These are phyloP conservation scores for Zygoascus hellenicus DNA, from an alignment of 1,139 yeast genomes.

Conservation along the genomic window DNA sequence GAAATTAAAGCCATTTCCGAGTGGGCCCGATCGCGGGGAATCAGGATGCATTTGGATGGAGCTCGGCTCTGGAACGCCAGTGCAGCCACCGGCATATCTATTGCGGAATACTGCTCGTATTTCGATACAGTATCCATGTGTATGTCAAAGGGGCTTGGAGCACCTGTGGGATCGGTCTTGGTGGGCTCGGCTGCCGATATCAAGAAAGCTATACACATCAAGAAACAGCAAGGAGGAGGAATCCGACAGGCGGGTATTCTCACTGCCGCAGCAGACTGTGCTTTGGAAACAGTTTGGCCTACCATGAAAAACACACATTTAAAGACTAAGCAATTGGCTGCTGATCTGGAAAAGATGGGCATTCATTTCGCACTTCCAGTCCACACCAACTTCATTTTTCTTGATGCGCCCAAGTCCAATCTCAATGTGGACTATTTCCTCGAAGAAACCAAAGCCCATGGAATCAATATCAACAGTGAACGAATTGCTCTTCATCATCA, in stretches of 20 bases:
- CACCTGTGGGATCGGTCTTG: constrained; percentile 87
- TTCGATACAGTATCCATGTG: constrained; percentile 90
- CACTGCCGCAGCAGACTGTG: constrained; percentile 73
- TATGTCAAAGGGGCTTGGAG: constrained; percentile 85
- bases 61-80: constrained; percentile 95
- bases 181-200: constrained; percentile 64
- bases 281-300: constrained; percentile 69
- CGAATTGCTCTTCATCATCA: constrained; percentile 87
- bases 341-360: constrained; percentile 39
- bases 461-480: constrained; percentile 61
- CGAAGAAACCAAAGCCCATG: constrained; percentile 53
- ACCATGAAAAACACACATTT: constrained; percentile 57
- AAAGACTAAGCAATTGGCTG: constrained; percentile 63
- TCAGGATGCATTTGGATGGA: constrained; percentile 82
- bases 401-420: constrained; percentile 55
- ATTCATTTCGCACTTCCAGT: constrained; percentile 67
- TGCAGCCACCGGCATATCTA: constrained; percentile 63
- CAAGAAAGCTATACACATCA: constrained; percentile 74
- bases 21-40: constrained; percentile 60
- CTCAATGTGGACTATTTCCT: constrained; percentile 55
- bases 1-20: constrained; percentile 68
- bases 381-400: constrained; percentile 79
- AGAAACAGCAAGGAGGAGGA: constrained; percentile 94
- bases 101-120: constrained; percentile 65
- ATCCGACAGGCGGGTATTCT: constrained; percentile 84